Evolutionary conservation across 176 grass and related monocot genomes (phyloP), one percentile per base, ranked within the genome.

Genomic region (Oryza glumipatula): DNA sequence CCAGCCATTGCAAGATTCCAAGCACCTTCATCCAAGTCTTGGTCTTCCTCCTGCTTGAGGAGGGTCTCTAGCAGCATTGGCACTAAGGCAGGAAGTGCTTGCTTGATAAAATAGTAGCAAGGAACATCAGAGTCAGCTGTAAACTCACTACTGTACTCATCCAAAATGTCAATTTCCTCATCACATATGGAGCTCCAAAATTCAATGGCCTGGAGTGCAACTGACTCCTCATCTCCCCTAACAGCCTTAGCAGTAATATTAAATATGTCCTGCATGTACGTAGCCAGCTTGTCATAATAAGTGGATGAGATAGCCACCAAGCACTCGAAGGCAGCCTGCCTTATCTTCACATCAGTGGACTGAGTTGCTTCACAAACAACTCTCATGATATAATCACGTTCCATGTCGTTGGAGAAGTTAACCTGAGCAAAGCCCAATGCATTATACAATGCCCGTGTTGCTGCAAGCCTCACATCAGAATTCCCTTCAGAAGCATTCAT

Each of bases 1-100:
- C 94, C 94, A 71, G 94, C 94, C 94, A 96, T 96, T 69, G 94
- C 91, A 82, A 96, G 89, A 88, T 96, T 96, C 94, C 94, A 96
- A 72, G 87, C 89, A 79, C 89, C 94, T 81, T 93, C 91, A 91
- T 96, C 94, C 71, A 93, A 88, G 49, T 96, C 94, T 77, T 96
- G 91, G 73, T 96, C 94, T 70, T 96, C 94, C 83, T 96, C 94
- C 86, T 96, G 94, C 83, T 96, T 96, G 33, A 93, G 87, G 11
- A 96, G 94, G 38, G 94, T 96, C 65, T 93, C 94, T 76, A 96
- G 72, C 78, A 96, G 63, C 88, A 96, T 87, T 2, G 91, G 94
- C 70, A 96, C 94, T 33, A 96, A 88, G 47, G 89, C 91, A 76
- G 89, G 89, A 87, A 96, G 89, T 30, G 94, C 94, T 61, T 89